Percentiles rank a stretch among this genome's conserved stretches.
Evolutionary conservation across 1,284 basidiomycete genomes (phyloP).

Genomic region (Anthracocystis setariae): DNA sequence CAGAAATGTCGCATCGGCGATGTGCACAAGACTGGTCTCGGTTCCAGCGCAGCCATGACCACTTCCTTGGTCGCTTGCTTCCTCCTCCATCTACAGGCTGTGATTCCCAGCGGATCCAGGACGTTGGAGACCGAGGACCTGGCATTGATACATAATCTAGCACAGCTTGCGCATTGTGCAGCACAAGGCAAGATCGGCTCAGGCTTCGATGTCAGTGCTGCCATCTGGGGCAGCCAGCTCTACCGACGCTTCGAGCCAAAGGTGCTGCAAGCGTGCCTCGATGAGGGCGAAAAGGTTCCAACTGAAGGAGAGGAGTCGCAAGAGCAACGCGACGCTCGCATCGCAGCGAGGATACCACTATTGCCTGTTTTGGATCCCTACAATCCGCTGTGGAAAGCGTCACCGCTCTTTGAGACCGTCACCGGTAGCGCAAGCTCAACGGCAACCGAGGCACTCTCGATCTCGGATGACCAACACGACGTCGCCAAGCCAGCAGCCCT

Average conservation of each 20-base stretch:
- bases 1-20: conserved; percentile 71
- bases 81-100: conserved; percentile 79
- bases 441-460: conserved; percentile 54
- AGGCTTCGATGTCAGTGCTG: conserved; percentile 94
- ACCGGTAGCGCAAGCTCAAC: conserved; percentile 37
- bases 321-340: conserved; percentile 14
- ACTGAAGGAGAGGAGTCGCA: conserved; percentile 48
- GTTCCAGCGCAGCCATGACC: conserved; percentile 95
- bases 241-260: conserved; percentile 87
- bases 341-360: conserved; percentile 26
- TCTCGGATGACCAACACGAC: conserved; percentile 6
- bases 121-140: conserved; percentile 46
- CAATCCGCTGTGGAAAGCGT: conserved; percentile 61
- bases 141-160: conserved; percentile 81
- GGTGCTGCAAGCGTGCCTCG: conserved; percentile 51
- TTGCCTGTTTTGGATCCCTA: conserved; percentile 51
- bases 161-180: conserved; percentile 93
- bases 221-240: conserved; percentile 92
- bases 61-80: conserved; percentile 90
- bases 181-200: conserved; percentile 98
- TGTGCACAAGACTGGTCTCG: conserved; percentile 97
- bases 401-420: conserved; percentile 24
- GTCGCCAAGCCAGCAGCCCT: conserved; percentile 56
- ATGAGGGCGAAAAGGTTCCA: conserved; percentile 41
- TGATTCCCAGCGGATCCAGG: conserved; percentile 32